Conservation (phyloP, 2,329 filamentous ascomycete genomes). For the Fusarium gaditjirri region DNA sequence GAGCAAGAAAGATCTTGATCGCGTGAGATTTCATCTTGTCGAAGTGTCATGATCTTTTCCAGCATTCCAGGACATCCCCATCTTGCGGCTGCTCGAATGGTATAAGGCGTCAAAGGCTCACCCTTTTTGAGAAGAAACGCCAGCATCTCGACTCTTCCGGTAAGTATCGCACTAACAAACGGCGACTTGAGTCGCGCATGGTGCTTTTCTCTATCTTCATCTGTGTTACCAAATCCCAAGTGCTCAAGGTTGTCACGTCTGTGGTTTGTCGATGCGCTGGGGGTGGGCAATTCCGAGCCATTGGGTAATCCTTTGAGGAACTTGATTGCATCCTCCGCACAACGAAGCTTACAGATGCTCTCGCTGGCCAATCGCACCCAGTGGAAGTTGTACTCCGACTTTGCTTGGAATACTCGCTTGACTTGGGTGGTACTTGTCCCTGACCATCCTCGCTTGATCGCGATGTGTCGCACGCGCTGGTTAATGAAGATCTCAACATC, state of each 20-base stretch:
- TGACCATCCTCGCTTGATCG: constrained; percentile 29
- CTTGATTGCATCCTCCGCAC: constrained; percentile 37
- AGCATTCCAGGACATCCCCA: constrained; percentile 21
- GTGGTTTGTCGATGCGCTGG: background rate
- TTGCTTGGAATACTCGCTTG: constrained; percentile 29
- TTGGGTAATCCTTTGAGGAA: constrained; percentile 33
- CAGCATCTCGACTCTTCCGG: constrained; percentile 26
- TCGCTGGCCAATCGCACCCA: constrained; percentile 41
- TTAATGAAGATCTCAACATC: constrained; percentile 37
- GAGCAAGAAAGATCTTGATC: constrained; percentile 26
- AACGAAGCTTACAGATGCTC: constrained; percentile 28
- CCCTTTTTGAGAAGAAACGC: constrained; percentile 25
- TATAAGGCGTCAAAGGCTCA: constrained; percentile 15
- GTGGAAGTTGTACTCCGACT: constrained; percentile 39
- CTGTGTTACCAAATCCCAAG: constrained; percentile 19
- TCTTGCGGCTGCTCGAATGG: constrained; percentile 21
- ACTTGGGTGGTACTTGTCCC: constrained; percentile 24
- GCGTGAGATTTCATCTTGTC: constrained; percentile 20
- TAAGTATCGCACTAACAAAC: constrained; percentile 21
- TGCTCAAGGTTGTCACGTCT: constrained; percentile 10
- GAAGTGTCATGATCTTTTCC: constrained; percentile 21
- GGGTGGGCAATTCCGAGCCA: constrained; percentile 13
- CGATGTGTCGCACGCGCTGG: constrained; percentile 23
- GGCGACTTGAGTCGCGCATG: constrained; percentile 24
- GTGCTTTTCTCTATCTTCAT: constrained; percentile 26